These are phyloP conservation scores for Bolboschoenus planiculmis DNA, from an alignment of 176 grass and related monocot species.

Conservation along the genomic window DNA sequence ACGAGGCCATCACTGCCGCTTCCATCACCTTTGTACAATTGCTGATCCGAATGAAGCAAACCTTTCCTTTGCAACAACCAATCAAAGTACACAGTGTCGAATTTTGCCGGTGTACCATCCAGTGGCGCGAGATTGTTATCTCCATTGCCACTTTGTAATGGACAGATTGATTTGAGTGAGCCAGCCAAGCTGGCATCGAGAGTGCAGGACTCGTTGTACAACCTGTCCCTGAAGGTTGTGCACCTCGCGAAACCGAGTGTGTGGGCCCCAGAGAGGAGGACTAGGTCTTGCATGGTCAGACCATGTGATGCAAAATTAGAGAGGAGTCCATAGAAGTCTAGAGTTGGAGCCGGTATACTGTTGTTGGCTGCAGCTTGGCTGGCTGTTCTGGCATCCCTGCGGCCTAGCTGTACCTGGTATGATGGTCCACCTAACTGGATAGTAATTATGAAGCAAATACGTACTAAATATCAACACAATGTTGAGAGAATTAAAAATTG, in stretches of 20 bases:
- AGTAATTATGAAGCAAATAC: background rate
- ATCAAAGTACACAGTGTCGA: slow-evolving; percentile 57
- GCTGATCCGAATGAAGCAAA: slow-evolving; percentile 73
- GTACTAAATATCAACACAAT: background rate
- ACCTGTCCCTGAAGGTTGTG: slow-evolving; percentile 42
- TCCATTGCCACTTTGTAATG: slow-evolving; percentile 13
- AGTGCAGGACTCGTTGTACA: slow-evolving; percentile 69
- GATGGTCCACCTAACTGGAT: slow-evolving; percentile 55
- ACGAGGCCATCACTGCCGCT: slow-evolving; percentile 48
- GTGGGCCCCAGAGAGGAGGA: slow-evolving; percentile 60
- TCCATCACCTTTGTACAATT: slow-evolving; percentile 52
- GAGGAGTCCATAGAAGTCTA: slow-evolving; percentile 36
- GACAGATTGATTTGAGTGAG: slow-evolving; percentile 37
- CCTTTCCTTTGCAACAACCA: slow-evolving; percentile 37
- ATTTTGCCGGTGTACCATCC: slow-evolving; percentile 36
- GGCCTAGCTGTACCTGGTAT: slow-evolving; percentile 56
- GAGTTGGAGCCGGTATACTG: slow-evolving; percentile 50
- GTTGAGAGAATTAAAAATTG: background rate
- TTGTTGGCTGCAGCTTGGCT: slow-evolving; percentile 62
- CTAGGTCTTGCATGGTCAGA: slow-evolving; percentile 50
- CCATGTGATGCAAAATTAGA: slow-evolving; percentile 56
- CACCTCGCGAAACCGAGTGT: slow-evolving; percentile 72
- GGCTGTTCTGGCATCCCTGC: slow-evolving; percentile 46
- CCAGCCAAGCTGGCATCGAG: slow-evolving; percentile 39
- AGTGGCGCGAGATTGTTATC: slow-evolving; percentile 51